Evolutionary conservation across 176 grass and related monocot species (phyloP).

Genomic region (Paspalum vaginatum): DNA sequence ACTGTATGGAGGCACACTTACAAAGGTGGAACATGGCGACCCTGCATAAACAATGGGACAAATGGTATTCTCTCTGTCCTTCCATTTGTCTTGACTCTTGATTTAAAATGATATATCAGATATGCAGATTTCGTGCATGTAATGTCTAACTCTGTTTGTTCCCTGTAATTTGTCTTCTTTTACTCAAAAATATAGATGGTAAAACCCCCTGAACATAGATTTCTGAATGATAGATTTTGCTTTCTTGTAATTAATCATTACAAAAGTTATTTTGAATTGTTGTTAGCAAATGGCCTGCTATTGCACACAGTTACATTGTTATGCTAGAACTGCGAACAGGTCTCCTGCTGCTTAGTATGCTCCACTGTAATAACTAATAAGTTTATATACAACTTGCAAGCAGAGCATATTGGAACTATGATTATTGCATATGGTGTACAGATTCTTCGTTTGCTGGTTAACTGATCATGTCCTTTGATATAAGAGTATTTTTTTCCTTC

Average conservation of each 20-base stretch:
- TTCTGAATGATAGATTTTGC: background rate
- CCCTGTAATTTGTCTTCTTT: background rate
- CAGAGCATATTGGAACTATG: conserved; percentile 4
- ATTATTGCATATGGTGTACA: background rate
- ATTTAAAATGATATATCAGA: conserved; percentile 1
- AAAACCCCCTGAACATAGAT: conserved; percentile 6
- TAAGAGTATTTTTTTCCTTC: background rate
- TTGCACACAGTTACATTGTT: conserved; percentile 1
- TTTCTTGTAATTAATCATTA: conserved; percentile 4
- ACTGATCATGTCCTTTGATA: conserved; percentile 27
- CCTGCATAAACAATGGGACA: conserved; percentile 68
- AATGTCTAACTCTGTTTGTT: background rate
- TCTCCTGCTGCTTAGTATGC: background rate
- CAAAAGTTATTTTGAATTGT: background rate
- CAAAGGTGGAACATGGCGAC: conserved; percentile 72
- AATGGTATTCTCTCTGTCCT: conserved; percentile 41
- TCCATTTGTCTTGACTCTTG: conserved; percentile 6
- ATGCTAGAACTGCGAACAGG: background rate
- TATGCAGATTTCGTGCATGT: background rate
- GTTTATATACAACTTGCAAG: conserved; percentile 21
- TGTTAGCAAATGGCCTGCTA: background rate
- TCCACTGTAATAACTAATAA: conserved; percentile 2
- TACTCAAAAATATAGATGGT: background rate
- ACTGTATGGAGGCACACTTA: conserved; percentile 84
- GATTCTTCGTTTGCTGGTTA: conserved; percentile 15